Conservation (phyloP, 2,329 filamentous ascomycete species). For the Colletotrichum sojae region DNA sequence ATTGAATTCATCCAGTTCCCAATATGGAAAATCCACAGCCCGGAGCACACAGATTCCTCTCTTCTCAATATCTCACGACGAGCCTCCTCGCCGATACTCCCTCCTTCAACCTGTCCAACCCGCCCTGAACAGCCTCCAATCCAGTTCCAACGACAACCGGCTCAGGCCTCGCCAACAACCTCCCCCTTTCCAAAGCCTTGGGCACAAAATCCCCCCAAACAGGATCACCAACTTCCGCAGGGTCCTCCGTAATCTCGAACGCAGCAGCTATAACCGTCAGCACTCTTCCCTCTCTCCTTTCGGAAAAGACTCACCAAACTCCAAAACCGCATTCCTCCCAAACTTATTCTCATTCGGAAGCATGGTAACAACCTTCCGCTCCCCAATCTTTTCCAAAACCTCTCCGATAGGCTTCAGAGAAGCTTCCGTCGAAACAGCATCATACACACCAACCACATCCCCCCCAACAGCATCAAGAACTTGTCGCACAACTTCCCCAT, state of each 20-base stretch:
- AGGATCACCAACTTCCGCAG: neutral
- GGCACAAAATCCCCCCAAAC: neutral
- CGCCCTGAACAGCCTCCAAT: conserved; percentile 12
- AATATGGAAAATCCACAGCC: neutral
- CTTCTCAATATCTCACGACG: neutral
- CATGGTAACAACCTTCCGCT: neutral
- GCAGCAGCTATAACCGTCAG: neutral
- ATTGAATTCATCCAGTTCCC: neutral
- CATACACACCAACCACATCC: conserved; percentile 3
- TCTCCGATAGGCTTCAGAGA: conserved; percentile 13
- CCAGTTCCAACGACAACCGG: conserved; percentile 6
- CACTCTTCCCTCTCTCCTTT: fast-evolving
- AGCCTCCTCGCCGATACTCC: conserved; percentile 17
- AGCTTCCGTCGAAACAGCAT: conserved; percentile 1
- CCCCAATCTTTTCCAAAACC: conserved; percentile 4
- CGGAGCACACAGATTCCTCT: neutral
- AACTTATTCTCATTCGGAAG: neutral
- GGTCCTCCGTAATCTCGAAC: neutral
- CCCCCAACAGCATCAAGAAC: neutral
- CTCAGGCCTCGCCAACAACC: conserved; percentile 8
- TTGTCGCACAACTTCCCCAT: conserved; percentile 46
- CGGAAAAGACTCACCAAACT: neutral
- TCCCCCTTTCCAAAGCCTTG: conserved; percentile 5
- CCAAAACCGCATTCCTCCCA: conserved; percentile 14
- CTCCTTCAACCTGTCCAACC: conserved; percentile 8